phyloP scores from a whole-genome alignment of 2,329 filamentous ascomycete species.

The Drechslerella coelobrocha region DNA sequence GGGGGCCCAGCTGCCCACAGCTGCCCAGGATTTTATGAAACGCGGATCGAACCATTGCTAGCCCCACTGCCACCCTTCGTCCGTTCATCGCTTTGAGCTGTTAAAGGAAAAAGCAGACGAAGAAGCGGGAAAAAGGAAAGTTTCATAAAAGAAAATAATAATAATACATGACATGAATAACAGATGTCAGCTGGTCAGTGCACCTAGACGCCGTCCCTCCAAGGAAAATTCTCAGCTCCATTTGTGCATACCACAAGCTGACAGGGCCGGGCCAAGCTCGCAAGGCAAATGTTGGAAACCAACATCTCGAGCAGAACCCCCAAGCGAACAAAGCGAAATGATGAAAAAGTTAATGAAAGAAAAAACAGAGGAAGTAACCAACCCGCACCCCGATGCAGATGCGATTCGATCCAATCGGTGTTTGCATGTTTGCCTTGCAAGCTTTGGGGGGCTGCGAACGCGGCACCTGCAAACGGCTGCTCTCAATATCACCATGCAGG shows the following conservation, averaged over 20 bases:
- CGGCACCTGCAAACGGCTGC: neutral
- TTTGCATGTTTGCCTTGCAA: neutral
- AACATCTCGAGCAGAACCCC: too few species aligned
- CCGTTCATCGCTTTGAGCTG: conserved; percentile 5
- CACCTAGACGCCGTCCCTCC: neutral
- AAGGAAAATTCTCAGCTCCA: neutral
- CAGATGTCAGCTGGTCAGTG: neutral
- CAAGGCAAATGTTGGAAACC: neutral
- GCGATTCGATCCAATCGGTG: neutral
- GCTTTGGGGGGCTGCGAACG: neutral
- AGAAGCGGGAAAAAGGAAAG: too few species aligned
- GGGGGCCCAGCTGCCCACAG: too few species aligned
- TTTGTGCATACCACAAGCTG: neutral
- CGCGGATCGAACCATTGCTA: conserved; percentile 34
- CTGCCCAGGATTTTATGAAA: conserved; percentile 48
- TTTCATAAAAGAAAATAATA: too few species aligned
- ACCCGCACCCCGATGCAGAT: neutral
- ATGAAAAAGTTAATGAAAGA: neutral
- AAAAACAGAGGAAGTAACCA: neutral
- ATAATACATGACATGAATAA: too few species aligned
- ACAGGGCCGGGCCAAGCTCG: neutral
- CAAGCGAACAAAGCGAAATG: neutral
- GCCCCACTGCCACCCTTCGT: conserved; percentile 18
- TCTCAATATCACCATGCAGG: neutral
- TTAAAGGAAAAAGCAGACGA: neutral